phyloP scores from a whole-genome alignment of 164 flowering plant genomes.

The Santalum album region DNA sequence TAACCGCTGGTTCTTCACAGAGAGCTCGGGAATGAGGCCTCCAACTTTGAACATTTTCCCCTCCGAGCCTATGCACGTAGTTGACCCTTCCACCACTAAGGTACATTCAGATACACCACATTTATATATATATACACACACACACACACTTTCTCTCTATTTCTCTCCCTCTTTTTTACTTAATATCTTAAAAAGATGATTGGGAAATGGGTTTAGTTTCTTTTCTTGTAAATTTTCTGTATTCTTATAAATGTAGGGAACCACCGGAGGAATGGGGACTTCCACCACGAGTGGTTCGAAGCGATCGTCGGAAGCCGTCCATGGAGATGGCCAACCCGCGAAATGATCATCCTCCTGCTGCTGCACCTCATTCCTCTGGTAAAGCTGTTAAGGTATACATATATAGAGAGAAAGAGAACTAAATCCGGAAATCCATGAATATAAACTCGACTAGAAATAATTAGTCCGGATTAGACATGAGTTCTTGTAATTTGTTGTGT shows the following conservation, averaged over 20 bases:
- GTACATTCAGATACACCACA: background rate
- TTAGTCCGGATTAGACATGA: too few species aligned
- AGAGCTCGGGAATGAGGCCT: constrained; percentile 68
- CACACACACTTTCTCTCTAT: background rate
- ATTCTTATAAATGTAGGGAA: constrained; percentile 31
- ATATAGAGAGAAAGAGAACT: too few species aligned
- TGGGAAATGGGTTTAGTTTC: background rate
- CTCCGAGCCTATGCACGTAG: constrained; percentile 98
- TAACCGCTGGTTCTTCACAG: constrained; percentile 34
- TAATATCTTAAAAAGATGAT: too few species aligned
- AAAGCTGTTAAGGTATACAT: constrained; percentile 52
- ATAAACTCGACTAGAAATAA: too few species aligned
- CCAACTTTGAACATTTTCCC: constrained; percentile 98
- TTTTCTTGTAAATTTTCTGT: constrained; percentile 19
- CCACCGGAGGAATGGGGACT: constrained; percentile 36
- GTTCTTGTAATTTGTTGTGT: background rate
- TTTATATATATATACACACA: constrained; percentile 2
- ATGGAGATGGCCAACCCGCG: constrained; percentile 63
- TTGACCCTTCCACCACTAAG: constrained; percentile 47
- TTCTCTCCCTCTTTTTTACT: background rate
- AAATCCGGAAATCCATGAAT: too few species aligned
- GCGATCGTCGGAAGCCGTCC: constrained; percentile 62
- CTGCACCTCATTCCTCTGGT: constrained; percentile 32
- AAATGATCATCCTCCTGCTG: constrained; percentile 21
- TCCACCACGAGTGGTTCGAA: constrained; percentile 40